Conservation (phyloP, 345 rosid species). For the Isatis tinctoria region DNA sequence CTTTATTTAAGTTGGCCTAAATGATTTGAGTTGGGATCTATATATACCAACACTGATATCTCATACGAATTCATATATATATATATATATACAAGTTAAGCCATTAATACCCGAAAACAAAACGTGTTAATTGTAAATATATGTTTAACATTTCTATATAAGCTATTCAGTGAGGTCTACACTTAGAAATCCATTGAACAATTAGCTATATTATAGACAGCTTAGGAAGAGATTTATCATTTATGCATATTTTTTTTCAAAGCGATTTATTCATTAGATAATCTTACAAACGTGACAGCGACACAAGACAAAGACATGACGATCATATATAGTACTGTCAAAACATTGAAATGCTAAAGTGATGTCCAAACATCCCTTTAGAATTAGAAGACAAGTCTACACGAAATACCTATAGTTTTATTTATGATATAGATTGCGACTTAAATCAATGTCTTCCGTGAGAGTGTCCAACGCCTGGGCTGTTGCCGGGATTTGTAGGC, state of each 20-base stretch:
- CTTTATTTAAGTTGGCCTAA: too few relatives aligned
- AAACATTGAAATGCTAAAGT: conserved; percentile 1
- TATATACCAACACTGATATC: too few relatives aligned
- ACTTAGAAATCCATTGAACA: not conserved
- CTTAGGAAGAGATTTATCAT: not conserved
- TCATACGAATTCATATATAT: too few relatives aligned
- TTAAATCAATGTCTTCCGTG: conserved; percentile 23
- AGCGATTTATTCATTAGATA: conserved; percentile 7
- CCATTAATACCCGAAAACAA: too few relatives aligned
- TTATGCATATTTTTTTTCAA: not conserved
- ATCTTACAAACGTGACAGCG: conserved; percentile 17
- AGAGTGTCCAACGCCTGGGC: conserved; percentile 38
- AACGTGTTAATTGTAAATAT: too few relatives aligned
- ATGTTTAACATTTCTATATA: too few relatives aligned
- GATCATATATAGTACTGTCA: conserved; percentile 6
- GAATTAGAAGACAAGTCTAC: not conserved
- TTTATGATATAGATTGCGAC: not conserved
- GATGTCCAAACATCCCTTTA: not conserved
- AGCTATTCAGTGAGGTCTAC: not conserved
- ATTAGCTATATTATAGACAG: not conserved
- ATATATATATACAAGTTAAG: too few relatives aligned
- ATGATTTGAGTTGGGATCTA: too few relatives aligned
- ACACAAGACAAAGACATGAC: conserved; percentile 10
- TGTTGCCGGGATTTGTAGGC: conserved; percentile 32
- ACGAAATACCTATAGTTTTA: not conserved